These are phyloP conservation scores for Balakata baccata DNA, from an alignment of 345 rosid genomes.

Conservation along the genomic window DNA sequence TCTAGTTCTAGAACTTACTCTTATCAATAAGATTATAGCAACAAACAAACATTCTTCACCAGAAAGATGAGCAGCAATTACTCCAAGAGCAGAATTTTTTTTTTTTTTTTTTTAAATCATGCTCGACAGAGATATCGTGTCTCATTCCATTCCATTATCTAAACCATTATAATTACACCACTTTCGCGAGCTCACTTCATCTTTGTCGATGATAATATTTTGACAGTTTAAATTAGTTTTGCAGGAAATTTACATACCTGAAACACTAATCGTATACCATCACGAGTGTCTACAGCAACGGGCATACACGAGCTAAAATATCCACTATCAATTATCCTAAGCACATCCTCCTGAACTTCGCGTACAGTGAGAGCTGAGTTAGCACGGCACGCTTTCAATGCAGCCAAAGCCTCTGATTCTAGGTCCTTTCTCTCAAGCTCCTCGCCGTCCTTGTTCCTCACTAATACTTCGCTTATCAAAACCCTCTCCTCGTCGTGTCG, in stretches of 20 bases:
- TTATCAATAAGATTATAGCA: too few relatives aligned
- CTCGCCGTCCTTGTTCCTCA: slow-evolving; percentile 90
- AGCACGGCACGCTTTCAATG: slow-evolving; percentile 73
- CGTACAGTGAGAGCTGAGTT: slow-evolving; percentile 79
- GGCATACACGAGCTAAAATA: slow-evolving; percentile 88
- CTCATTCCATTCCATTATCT: too few relatives aligned
- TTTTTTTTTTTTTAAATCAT: too few relatives aligned
- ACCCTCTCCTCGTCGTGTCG: slow-evolving; percentile 79
- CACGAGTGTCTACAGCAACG: slow-evolving; percentile 86
- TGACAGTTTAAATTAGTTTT: not conserved
- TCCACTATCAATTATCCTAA: slow-evolving; percentile 80
- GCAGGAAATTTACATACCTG: slow-evolving; percentile 45
- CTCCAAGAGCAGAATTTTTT: too few relatives aligned
- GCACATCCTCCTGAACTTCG: slow-evolving; percentile 95
- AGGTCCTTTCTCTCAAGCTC: slow-evolving; percentile 90
- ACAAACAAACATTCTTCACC: too few relatives aligned
- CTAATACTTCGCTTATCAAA: slow-evolving; percentile 81
- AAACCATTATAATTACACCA: too few relatives aligned
- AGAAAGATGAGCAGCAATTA: too few relatives aligned
- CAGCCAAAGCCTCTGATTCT: slow-evolving; percentile 77
- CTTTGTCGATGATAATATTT: too few relatives aligned
- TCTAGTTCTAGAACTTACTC: too few relatives aligned
- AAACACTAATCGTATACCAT: slow-evolving; percentile 83
- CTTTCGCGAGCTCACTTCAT: too few relatives aligned
- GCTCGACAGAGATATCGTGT: too few relatives aligned